A percentile compares a stretch with the other conserved stretches of the same genome.
These are phyloP conservation scores for Chenopodium formosanum DNA, from an alignment of 148 eudicot species.

Conservation along the genomic window DNA sequence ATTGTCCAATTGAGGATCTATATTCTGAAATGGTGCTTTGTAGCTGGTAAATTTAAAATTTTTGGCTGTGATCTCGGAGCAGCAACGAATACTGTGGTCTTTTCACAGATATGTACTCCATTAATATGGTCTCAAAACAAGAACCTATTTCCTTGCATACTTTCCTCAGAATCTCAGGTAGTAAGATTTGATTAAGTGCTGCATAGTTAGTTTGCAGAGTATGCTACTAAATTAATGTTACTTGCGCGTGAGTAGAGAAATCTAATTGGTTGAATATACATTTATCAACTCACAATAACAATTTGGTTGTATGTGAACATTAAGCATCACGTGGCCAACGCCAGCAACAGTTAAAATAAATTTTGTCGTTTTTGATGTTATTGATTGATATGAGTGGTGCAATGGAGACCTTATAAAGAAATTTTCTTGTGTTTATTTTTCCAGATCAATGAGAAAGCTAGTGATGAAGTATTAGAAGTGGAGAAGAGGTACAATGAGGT, in stretches of 20 bases:
- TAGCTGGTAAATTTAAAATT: neutral
- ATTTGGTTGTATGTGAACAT: neutral
- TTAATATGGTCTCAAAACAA: neutral
- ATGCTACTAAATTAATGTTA: neutral
- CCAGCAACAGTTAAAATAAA: neutral
- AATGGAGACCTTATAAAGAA: constrained; percentile 1
- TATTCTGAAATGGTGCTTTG: neutral
- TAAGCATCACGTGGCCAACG: neutral
- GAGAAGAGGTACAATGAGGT: constrained; percentile 85
- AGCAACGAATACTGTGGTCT: neutral
- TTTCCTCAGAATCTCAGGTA: neutral
- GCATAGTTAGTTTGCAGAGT: neutral
- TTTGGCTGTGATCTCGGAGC: neutral
- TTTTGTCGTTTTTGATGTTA: neutral
- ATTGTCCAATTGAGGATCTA: neutral
- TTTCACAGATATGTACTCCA: neutral
- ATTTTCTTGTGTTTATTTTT: constrained; percentile 13
- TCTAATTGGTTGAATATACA: neutral
- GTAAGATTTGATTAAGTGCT: too few species aligned
- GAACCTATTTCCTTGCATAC: neutral
- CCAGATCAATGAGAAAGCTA: constrained; percentile 88
- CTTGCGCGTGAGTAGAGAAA: neutral
- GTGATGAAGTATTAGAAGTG: constrained; percentile 84
- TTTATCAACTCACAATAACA: neutral
- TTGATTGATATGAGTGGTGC: neutral